Conservation (phyloP, 805 yeast genomes). For the Metschnikowia borealis region DNA sequence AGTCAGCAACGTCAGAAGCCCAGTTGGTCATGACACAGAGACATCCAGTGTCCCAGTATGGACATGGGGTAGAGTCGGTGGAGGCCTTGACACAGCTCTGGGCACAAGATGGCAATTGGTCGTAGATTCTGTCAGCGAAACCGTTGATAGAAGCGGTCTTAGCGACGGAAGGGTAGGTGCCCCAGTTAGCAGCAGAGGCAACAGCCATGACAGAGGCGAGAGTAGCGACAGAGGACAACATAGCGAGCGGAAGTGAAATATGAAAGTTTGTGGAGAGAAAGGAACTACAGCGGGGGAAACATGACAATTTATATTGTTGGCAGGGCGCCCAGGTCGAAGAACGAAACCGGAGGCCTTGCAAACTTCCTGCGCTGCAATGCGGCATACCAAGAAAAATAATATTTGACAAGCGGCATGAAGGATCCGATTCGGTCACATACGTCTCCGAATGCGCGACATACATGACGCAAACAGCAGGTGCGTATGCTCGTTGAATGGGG, state of each 20-base stretch:
- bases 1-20: conserved; percentile 31
- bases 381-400: neutral
- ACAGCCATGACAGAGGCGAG: conserved; percentile 18
- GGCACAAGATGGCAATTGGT: conserved; percentile 35
- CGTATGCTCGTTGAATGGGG: neutral
- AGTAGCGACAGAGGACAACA: conserved; percentile 15
- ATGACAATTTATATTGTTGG: neutral
- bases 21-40: conserved; percentile 40
- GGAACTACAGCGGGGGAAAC: neutral
- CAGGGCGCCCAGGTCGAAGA: too few relatives aligned
- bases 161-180: conserved; percentile 34
- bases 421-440: conserved; percentile 2
- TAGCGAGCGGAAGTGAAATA: conserved; percentile 3
- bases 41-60: conserved; percentile 46
- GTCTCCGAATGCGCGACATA: conserved; percentile 2
- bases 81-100: conserved; percentile 28
- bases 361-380: neutral
- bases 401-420: neutral
- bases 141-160: conserved; percentile 41
- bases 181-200: conserved; percentile 18
- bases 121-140: conserved; percentile 36
- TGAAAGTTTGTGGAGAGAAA: neutral
- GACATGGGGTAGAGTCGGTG: conserved; percentile 39
- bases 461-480: neutral
- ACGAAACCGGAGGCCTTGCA: neutral